Percentiles rank a stretch among this genome's conserved stretches.
These are phyloP conservation scores for Papiliotrema terrestris DNA, from an alignment of 1,284 basidiomycete species.

Conservation along the genomic window DNA sequence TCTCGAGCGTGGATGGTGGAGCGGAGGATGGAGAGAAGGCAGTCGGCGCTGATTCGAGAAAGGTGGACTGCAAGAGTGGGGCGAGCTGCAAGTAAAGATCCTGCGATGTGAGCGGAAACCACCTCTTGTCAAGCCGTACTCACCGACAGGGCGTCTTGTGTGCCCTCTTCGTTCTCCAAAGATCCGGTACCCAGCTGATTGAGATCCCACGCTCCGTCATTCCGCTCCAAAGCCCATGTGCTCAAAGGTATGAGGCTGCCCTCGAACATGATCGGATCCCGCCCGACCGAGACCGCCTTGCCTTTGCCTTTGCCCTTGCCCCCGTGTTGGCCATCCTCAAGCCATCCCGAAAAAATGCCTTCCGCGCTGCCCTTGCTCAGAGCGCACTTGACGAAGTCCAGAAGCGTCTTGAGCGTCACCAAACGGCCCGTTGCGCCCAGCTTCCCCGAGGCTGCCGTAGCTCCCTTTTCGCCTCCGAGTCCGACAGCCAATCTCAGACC, in stretches of 20 bases:
- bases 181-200: slow-evolving; percentile 13
- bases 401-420: slow-evolving; percentile 37
- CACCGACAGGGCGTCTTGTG: slow-evolving; percentile 24
- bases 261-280: slow-evolving; percentile 8
- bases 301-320: slow-evolving; percentile 15
- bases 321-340: not conserved
- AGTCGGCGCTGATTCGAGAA: slow-evolving; percentile 76
- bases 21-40: slow-evolving; percentile 62
- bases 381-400: slow-evolving; percentile 35
- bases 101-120: slow-evolving; percentile 14
- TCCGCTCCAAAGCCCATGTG: slow-evolving; percentile 4
- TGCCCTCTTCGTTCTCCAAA: slow-evolving; percentile 14
- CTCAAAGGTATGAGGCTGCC: slow-evolving; percentile 1
- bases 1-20: slow-evolving; percentile 26
- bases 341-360: slow-evolving; percentile 13
- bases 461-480: slow-evolving; percentile 41
- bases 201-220: slow-evolving; percentile 20
- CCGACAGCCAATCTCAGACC: slow-evolving; percentile 44
- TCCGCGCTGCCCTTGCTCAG: slow-evolving; percentile 1
- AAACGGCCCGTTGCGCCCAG: slow-evolving; percentile 32
- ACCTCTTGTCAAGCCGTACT: slow-evolving; percentile 3
- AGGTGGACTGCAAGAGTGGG: slow-evolving; percentile 70
- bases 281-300: slow-evolving; percentile 8
- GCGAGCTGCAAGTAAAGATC: slow-evolving; percentile 58
- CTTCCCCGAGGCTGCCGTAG: slow-evolving; percentile 20